Evolutionary conservation across 2,329 filamentous ascomycete species (phyloP).

Genomic region (Fonsecaea pedrosoi): DNA sequence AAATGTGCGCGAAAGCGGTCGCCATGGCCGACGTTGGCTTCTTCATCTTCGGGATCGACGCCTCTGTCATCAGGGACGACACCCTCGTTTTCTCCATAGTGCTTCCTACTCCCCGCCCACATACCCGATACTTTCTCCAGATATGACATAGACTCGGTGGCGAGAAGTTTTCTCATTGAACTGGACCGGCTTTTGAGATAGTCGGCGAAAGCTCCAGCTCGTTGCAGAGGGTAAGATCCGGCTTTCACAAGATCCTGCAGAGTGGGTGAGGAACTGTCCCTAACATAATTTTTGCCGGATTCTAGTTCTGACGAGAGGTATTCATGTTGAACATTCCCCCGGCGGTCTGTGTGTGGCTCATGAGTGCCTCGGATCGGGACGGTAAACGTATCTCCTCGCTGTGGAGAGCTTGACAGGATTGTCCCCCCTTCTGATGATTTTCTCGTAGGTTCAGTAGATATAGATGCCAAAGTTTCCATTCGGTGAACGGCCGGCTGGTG

Average conservation of each 20-base stretch:
- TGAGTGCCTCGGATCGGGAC: constrained; percentile 20
- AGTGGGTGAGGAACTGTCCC: constrained; percentile 51
- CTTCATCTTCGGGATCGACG: constrained; percentile 62
- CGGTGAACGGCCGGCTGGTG: constrained; percentile 72
- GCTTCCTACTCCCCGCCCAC: constrained; percentile 89
- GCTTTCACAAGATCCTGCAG: constrained; percentile 65
- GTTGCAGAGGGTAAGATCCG: constrained; percentile 79
- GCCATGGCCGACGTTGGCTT: constrained; percentile 60
- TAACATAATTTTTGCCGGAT: constrained; percentile 18
- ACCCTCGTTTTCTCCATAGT: constrained; percentile 78
- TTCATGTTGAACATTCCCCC: constrained; percentile 18
- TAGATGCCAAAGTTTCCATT: constrained; percentile 41
- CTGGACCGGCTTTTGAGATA: constrained; percentile 81
- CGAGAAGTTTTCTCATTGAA: constrained; percentile 79
- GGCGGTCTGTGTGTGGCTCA: constrained; percentile 15
- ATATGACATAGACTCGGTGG: constrained; percentile 93
- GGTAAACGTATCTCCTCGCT: constrained; percentile 27
- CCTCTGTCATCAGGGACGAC: constrained; percentile 70
- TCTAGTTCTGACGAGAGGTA: constrained; percentile 19
- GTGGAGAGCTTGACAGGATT: constrained; percentile 31
- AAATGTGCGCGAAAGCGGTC: constrained; percentile 87
- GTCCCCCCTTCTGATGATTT: constrained; percentile 41
- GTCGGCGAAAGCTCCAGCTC: constrained; percentile 80
- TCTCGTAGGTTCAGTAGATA: constrained; percentile 53
- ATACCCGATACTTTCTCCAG: constrained; percentile 96